Evolutionary conservation across 495 filamentous ascomycete genomes (phyloP), one percentile per base, ranked within the genome.

Genomic region (Melanomma pulvis-pyrius): DNA sequence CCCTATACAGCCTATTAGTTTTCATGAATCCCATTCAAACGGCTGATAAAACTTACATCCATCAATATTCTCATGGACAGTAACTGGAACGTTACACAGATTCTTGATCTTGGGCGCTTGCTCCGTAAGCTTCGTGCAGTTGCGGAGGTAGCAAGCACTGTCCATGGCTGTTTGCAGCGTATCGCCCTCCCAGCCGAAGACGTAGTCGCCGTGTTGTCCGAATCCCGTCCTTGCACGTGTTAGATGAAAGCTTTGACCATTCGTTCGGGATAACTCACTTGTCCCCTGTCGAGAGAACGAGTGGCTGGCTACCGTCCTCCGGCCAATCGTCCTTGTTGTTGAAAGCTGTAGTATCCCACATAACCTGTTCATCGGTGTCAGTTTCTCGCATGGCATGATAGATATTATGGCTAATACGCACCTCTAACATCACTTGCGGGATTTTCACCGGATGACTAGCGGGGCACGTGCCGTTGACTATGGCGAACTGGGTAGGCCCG

Each of bases 141-240:
- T 54, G 2, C 63, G 54, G 8, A 67, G 24, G 28, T 67, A 67
- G 26, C 63, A 67, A 8, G 44, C 50, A 1, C 34, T 28, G 44
- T 79, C 73, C 69, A 79, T 72, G 17, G 77, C 77, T 11, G 70
- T 70, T 61, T 77, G 78, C 5, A 83, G 73, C 1, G 79, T 74
- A 17, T 81, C 75, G 26, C 74, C 62, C 30, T 65, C 59, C 62
- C 62, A 65, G 36, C 62, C 62, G 24, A 65, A 65, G 7, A 65
- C 62, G 28, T 65, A 69, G 50, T 87, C 84, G 44, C 84, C 84
- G 72, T 82, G 66, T 25, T 63, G 56, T 21, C 59, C 59, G 41
- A 36, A 69, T 2, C 66, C 66, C 13, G 66, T 69, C 5, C 59
- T 63, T 24, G 1, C 5, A 24, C 13, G 25, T 34, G 25, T 58